phyloP scores from a whole-genome alignment of 768 basidiomycete species.

The Mycena sanguinolenta region DNA sequence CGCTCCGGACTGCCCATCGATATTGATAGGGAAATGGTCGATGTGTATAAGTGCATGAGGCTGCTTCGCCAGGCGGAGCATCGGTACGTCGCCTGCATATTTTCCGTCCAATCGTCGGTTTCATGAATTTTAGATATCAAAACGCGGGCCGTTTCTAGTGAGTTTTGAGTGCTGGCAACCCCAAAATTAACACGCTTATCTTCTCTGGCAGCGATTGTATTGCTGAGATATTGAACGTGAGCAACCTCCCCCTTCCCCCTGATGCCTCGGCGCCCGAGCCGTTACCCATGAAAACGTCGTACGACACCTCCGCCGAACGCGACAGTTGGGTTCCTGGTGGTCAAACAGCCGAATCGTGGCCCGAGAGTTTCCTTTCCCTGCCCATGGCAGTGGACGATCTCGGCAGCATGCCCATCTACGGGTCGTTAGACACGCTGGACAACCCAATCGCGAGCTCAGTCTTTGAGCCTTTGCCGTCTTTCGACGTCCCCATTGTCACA shows the following conservation, averaged over 20 bases:
- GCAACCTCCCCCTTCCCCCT: conserved; percentile 32
- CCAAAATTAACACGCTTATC: not conserved
- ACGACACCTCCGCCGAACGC: not conserved
- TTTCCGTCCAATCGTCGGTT: not conserved
- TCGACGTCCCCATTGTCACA: not conserved
- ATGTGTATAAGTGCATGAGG: conserved; percentile 56
- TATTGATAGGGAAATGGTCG: conserved; percentile 48
- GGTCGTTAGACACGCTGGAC: not conserved
- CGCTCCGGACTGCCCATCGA: conserved; percentile 46
- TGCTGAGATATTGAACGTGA: conserved; percentile 22
- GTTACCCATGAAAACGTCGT: not conserved
- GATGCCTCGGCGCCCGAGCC: conserved; percentile 2
- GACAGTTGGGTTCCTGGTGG: conserved; percentile 22
- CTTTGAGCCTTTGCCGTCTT: not conserved
- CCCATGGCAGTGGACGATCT: conserved; percentile 30
- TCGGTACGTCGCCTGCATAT: conserved; percentile 15
- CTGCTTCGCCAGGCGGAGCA: conserved; percentile 18
- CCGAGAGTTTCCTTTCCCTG: conserved; percentile 11
- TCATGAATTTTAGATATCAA: conserved; percentile 19
- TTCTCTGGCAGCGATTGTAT: conserved; percentile 19
- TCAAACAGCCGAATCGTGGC: not conserved
- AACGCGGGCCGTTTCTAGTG: conserved; percentile 31
- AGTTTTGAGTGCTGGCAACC: not conserved
- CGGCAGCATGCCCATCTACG: conserved; percentile 23
- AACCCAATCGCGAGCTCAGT: not conserved